These are phyloP conservation scores for Helicostylum pulchrum DNA, from an alignment of 192 early-diverging fungal genomes.

Conservation along the genomic window DNA sequence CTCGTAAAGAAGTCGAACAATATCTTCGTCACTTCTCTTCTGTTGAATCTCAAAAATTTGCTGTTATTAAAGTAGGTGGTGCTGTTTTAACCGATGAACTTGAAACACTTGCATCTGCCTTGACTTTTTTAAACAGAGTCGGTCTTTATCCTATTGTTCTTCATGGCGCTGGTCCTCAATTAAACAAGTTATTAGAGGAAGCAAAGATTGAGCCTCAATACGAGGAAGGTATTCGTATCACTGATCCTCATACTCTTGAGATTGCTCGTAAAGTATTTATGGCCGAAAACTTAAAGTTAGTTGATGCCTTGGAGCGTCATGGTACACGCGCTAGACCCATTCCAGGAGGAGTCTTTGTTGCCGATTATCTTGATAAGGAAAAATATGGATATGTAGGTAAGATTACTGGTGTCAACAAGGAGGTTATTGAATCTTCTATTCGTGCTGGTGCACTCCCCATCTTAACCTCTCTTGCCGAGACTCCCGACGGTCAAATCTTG, in stretches of 20 bases:
- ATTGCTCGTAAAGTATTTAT: constrained; percentile 95
- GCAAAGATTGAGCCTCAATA: constrained; percentile 97
- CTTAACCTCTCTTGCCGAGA: constrained; percentile 93
- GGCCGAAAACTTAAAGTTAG: constrained; percentile 94
- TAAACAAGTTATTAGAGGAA: constrained; percentile 86
- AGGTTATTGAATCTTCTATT: constrained; percentile 89
- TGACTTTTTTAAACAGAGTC: constrained; percentile 96
- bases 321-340: constrained; percentile 97
- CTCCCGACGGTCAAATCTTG: constrained; percentile 92
- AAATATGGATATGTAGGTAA: constrained; percentile 94
- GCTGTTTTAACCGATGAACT: constrained; percentile 95
- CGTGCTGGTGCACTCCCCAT: constrained; percentile 94
- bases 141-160: constrained; percentile 98
- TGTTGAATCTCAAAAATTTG: constrained; percentile 99
- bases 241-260: constrained; percentile 86
- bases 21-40: constrained; percentile 96
- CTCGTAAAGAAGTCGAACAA: constrained; percentile 98
- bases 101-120: constrained; percentile 88
- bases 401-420: constrained; percentile 88
- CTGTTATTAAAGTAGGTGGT: constrained; percentile 98
- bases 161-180: constrained; percentile 96
- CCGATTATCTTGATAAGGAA: constrained; percentile 93
- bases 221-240: constrained; percentile 95
- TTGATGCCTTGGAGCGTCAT: constrained; percentile 92
- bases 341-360: constrained; percentile 92